These are phyloP conservation scores for Moricandia arvensis DNA, from an alignment of 345 rosid species.

Conservation along the genomic window DNA sequence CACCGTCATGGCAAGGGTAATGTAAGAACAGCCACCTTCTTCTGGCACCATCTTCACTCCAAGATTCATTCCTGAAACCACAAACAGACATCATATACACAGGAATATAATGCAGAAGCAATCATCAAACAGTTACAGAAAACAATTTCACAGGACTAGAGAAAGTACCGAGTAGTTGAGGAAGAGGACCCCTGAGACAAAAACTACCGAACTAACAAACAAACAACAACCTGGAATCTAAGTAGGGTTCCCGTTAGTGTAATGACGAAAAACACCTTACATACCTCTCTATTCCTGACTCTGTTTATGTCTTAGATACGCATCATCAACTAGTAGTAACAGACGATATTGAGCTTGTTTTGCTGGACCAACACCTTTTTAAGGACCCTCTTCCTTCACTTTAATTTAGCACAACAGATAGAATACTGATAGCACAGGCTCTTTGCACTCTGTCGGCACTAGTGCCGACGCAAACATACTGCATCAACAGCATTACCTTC, in stretches of 20 bases:
- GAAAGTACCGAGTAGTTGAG: slow-evolving; percentile 20
- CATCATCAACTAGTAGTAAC: too few species aligned
- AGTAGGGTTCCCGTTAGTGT: slow-evolving; percentile 11
- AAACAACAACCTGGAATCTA: not conserved
- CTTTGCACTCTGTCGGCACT: slow-evolving; percentile 35
- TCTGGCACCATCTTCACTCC: slow-evolving; percentile 36
- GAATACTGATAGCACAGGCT: slow-evolving; percentile 25
- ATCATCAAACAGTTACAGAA: not conserved
- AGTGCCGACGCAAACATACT: slow-evolving; percentile 48
- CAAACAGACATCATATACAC: not conserved
- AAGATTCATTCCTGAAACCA: slow-evolving; percentile 26
- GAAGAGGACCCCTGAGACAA: not conserved
- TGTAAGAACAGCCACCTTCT: slow-evolving; percentile 63
- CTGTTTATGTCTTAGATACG: too few species aligned
- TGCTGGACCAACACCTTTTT: not conserved
- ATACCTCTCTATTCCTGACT: not conserved
- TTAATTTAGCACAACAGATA: slow-evolving; percentile 30
- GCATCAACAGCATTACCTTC: slow-evolving; percentile 40
- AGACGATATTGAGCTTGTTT: not conserved
- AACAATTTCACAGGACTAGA: not conserved
- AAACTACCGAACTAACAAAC: slow-evolving; percentile 3
- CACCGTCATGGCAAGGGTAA: slow-evolving; percentile 82
- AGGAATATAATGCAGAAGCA: not conserved
- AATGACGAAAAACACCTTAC: slow-evolving; percentile 27
- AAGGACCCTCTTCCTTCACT: not conserved